Evolutionary conservation across 176 grass and related monocot genomes (phyloP), one percentile per base, ranked within the genome.

Genomic region (Ampelocalamus luodianensis): DNA sequence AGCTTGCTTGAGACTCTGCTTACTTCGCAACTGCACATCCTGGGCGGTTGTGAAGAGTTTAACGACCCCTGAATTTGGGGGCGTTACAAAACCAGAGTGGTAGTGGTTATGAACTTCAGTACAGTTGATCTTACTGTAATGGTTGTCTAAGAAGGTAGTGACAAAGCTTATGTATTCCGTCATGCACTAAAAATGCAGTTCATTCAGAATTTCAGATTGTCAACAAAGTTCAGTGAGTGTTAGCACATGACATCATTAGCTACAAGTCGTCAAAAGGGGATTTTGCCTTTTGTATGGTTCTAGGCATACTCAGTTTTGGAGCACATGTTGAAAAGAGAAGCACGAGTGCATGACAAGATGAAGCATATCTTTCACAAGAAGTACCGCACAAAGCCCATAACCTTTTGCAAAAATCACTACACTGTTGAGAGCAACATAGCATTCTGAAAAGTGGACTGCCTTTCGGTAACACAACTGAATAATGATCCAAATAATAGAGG

Each of bases 91-190:
- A n/a, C 29, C 4, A 43, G 36, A 63, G 78, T 77, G 64, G 83
- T 40, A 83, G 84, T 23, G 73, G 80, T 84, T 87, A 59, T 73
- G 68, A 24, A 32, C 60, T 50, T 70, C 39, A 43, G 79, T 83
- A 74, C 72, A 70, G 15, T 17, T 42, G 26, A 22, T 69, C 38
- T 65, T 71, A 65, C 77, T 66, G 38, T 51, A 48, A 58, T 78
- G 62, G 6, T 51, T 68, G 68, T 80, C 59, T 42, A 60, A 72
- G 23, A 80, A 79, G 59, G 60, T 8, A 13, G 15, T 72, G 50
- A 17, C 12, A n/a, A 75, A 39, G 65, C 55, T 84, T 82, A 55
- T 42, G 36, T 71, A 18, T 70, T 75, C 3, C 6, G 23, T 5
- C 44, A 62, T 5, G 12, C 32, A 2, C 5, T 10, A 59, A 59